phyloP scores from a whole-genome alignment of 805 yeast species.

The Spathaspora boniae region DNA sequence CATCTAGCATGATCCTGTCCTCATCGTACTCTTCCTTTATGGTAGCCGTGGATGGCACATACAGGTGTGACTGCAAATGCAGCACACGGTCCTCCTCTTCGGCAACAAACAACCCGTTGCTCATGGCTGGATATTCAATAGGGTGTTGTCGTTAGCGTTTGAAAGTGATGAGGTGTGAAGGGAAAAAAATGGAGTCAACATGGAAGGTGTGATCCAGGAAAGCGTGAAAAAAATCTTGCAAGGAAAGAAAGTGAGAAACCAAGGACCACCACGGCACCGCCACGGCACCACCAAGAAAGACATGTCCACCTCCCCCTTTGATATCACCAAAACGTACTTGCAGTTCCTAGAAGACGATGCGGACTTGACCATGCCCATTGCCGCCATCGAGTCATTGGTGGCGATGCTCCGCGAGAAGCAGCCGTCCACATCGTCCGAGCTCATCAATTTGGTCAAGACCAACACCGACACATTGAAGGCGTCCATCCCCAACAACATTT shows the following conservation, averaged over 20 bases:
- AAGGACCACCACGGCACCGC: conserved; percentile 2
- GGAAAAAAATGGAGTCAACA: too few species aligned
- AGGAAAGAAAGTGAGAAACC: too few species aligned
- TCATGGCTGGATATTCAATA: too few species aligned
- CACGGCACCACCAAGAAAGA: too few species aligned
- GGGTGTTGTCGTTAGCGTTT: too few species aligned
- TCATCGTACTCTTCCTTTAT: conserved; percentile 8
- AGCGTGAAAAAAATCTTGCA: not conserved
- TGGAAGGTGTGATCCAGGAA: not conserved
- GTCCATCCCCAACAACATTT: conserved; percentile 85
- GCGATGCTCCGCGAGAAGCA: conserved; percentile 76
- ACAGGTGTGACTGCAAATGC: conserved; percentile 12
- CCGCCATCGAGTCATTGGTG: conserved; percentile 93
- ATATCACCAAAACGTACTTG: conserved; percentile 77
- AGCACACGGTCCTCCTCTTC: conserved; percentile 26
- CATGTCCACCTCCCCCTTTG: too few species aligned
- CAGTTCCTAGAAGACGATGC: conserved; percentile 81
- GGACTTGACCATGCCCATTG: conserved; percentile 99
- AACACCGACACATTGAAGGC: conserved; percentile 73
- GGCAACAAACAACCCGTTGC: conserved; percentile 17
- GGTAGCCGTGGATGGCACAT: conserved; percentile 10
- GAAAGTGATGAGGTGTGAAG: too few species aligned
- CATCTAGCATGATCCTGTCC: not conserved
- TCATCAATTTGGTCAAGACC: conserved; percentile 73
- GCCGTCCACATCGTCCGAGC: conserved; percentile 91